These are phyloP conservation scores for Dactylellina cionopaga DNA, from an alignment of 2,329 filamentous ascomycete species.

Conservation along the genomic window DNA sequence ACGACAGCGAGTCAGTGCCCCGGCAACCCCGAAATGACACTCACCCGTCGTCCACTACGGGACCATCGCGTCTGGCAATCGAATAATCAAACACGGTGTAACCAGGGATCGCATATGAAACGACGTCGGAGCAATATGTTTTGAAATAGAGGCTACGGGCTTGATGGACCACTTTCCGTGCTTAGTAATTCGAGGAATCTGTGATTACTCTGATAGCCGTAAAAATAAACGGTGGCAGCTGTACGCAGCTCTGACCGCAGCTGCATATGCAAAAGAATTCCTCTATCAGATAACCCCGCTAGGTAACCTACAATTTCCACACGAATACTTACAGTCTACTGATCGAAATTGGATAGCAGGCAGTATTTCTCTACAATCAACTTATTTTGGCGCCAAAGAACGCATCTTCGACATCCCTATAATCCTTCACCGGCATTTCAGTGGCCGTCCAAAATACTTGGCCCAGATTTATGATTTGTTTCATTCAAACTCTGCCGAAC, in stretches of 20 bases:
- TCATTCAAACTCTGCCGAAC: neutral
- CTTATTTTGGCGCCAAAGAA: neutral
- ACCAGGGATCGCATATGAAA: neutral
- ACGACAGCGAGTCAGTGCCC: neutral
- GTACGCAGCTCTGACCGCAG: conserved; percentile 42
- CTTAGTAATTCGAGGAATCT: conserved; percentile 54
- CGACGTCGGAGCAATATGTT: conserved; percentile 7
- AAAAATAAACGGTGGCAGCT: conserved; percentile 53
- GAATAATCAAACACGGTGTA: conserved; percentile 25
- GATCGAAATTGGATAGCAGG: neutral
- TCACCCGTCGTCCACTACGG: conserved; percentile 8
- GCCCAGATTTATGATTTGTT: neutral
- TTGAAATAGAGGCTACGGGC: conserved; percentile 7
- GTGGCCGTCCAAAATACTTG: neutral
- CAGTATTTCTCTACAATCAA: neutral
- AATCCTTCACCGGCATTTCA: no score
- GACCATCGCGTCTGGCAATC: neutral
- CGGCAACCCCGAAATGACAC: neutral
- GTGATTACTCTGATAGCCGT: conserved; percentile 54
- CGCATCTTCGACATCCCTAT: neutral
- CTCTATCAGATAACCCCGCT: neutral
- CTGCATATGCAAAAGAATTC: conserved; percentile 12
- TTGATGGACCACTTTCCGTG: conserved; percentile 33
- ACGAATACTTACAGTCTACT: no score
- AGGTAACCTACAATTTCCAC: no score